These are phyloP conservation scores for Cyclotella cryptica DNA, from an alignment of 108 stramenopile genomes.

Conservation along the genomic window DNA sequence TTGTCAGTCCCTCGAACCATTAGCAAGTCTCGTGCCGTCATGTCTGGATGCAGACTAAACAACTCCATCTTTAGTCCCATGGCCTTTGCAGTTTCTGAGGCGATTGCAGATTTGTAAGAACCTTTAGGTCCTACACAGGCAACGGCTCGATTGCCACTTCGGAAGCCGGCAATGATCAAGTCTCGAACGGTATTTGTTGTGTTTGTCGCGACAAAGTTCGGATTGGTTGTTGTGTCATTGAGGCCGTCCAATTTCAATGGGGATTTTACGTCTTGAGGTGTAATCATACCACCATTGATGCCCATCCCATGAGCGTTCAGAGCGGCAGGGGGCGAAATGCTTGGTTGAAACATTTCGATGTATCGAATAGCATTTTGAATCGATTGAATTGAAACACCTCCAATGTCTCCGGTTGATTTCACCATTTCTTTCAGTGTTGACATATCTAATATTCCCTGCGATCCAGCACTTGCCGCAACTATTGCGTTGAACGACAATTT, in stretches of 20 bases:
- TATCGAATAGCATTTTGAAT: slow-evolving; percentile 51
- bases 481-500: neutral
- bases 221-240: neutral
- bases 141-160: slow-evolving; percentile 58
- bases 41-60: slow-evolving; percentile 75
- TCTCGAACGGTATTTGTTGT: slow-evolving; percentile 46
- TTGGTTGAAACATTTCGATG: slow-evolving; percentile 29
- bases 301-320: slow-evolving; percentile 52
- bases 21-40: slow-evolving; percentile 81
- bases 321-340: slow-evolving; percentile 37
- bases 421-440: slow-evolving; percentile 39
- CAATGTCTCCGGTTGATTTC: slow-evolving; percentile 23
- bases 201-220: slow-evolving; percentile 48
- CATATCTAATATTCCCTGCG: slow-evolving; percentile 29
- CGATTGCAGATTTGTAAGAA: slow-evolving; percentile 71
- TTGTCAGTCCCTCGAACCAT: slow-evolving; percentile 69
- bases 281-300: slow-evolving; percentile 40
- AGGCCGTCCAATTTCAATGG: slow-evolving; percentile 11
- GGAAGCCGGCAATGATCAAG: slow-evolving; percentile 63
- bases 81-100: slow-evolving; percentile 49
- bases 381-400: slow-evolving; percentile 41
- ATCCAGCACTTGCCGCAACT: slow-evolving; percentile 41
- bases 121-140: slow-evolving; percentile 78
- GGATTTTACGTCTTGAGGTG: slow-evolving; percentile 30
- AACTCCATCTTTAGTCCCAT: slow-evolving; percentile 63